Conservation (phyloP, 768 basidiomycete genomes). For the Pseudohyphozyma bogoriensis region DNA sequence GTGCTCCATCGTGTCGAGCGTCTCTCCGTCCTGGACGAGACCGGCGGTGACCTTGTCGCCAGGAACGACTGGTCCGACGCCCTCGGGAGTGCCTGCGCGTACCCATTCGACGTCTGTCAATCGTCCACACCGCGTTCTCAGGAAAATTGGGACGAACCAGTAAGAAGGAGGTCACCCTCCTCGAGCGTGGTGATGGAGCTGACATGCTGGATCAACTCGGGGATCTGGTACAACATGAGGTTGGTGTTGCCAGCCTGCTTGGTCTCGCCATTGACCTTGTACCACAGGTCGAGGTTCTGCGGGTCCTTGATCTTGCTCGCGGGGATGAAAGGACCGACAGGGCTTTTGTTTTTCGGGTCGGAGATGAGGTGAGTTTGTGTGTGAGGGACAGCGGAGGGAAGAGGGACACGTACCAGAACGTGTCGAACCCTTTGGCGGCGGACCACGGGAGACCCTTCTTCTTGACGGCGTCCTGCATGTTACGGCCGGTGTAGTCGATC, state of each 20-base stretch:
- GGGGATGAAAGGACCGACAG: conserved; percentile 63
- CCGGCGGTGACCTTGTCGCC: conserved; percentile 72
- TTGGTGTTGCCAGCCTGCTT: conserved; percentile 77
- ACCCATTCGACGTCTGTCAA: neutral
- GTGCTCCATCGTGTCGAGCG: conserved; percentile 57
- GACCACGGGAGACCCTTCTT: conserved; percentile 93
- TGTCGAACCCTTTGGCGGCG: conserved; percentile 94
- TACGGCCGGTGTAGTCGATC: conserved; percentile 92
- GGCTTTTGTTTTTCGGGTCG: neutral
- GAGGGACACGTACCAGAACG: conserved; percentile 58
- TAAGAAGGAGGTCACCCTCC: conserved; percentile 44
- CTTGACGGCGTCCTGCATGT: conserved; percentile 86
- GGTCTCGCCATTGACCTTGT: conserved; percentile 71
- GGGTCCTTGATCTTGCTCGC: conserved; percentile 59
- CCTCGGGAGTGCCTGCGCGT: conserved; percentile 64
- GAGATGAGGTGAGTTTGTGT: no score
- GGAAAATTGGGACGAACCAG: conserved; percentile 9
- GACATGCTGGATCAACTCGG: conserved; percentile 74
- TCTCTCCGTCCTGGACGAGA: conserved; percentile 49
- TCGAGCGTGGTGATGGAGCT: conserved; percentile 94
- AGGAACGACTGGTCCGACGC: conserved; percentile 65
- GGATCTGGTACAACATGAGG: conserved; percentile 89
- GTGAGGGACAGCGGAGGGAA: neutral
- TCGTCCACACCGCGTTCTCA: neutral
- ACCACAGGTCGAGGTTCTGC: conserved; percentile 61